These are phyloP conservation scores for Sporothrix variecibatus DNA, from an alignment of 2,329 filamentous ascomycete genomes.

Conservation along the genomic window DNA sequence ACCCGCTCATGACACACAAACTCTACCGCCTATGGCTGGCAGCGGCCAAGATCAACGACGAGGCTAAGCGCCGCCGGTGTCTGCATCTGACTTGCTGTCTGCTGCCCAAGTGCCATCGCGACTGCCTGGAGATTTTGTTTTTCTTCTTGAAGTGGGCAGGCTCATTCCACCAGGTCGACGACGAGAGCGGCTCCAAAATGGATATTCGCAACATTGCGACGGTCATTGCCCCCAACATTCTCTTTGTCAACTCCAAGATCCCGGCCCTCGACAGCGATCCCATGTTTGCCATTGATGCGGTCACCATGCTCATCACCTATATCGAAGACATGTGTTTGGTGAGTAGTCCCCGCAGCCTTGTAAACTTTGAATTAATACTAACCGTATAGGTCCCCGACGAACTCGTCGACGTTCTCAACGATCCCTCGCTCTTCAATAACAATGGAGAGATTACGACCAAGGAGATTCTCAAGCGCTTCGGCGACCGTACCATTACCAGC, in stretches of 20 bases:
- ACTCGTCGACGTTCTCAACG: constrained; percentile 80
- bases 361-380: constrained; percentile 30
- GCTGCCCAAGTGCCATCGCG: constrained; percentile 86
- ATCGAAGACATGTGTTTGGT: constrained; percentile 98
- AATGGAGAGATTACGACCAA: constrained; percentile 91
- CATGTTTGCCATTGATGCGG: constrained; percentile 89
- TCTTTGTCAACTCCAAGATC: constrained; percentile 69
- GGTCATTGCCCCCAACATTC: constrained; percentile 93
- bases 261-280: constrained; percentile 78
- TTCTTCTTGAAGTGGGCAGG: constrained; percentile 97
- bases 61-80: constrained; percentile 78
- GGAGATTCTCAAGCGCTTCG: constrained; percentile 92
- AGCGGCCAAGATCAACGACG: constrained; percentile 82
- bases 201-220: constrained; percentile 96
- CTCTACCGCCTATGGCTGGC: constrained; percentile 88
- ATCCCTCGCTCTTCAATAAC: constrained; percentile 78
- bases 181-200: constrained; percentile 98
- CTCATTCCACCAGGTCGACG: constrained; percentile 95
- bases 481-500: constrained; percentile 61
- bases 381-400: constrained; percentile 81
- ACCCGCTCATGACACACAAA: constrained; percentile 93
- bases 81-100: constrained; percentile 91
- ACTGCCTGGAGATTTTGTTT: constrained; percentile 93
- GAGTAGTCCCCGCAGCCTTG: constrained; percentile 45
- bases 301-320: constrained; percentile 85